Evolutionary conservation across 306 rosid genomes (phyloP).

Genomic region (Lathyrus aphaca): DNA sequence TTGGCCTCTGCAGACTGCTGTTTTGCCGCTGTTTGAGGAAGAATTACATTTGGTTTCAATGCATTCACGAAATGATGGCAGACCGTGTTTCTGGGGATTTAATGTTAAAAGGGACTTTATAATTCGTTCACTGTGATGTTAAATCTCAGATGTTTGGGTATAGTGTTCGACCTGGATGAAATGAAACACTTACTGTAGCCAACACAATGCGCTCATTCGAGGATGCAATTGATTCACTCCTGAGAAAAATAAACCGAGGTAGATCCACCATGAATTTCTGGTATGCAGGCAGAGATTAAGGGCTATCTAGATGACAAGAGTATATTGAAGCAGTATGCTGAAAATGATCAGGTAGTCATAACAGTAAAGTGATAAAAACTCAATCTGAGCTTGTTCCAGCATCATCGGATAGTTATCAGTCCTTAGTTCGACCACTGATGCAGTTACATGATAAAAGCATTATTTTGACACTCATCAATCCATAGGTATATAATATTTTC

Average conservation of each 20-base stretch:
- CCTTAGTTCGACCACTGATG: conserved; percentile 82
- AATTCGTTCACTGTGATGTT: conserved; percentile 86
- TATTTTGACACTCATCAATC: conserved; percentile 94
- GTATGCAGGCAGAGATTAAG: conserved; percentile 86
- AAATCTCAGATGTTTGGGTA: conserved; percentile 97
- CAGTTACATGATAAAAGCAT: conserved; percentile 83
- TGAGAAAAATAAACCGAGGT: conserved; percentile 81
- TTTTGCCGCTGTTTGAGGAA: conserved; percentile 71
- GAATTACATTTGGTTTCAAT: conserved; percentile 96
- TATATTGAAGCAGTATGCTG: conserved; percentile 91
- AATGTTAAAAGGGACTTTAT: conserved; percentile 71
- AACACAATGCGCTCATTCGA: conserved; percentile 99
- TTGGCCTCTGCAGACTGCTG: conserved; percentile 78
- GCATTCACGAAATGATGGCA: conserved; percentile 68
- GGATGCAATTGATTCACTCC: conserved; percentile 91
- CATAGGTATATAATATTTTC: conserved; percentile 59
- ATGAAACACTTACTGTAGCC: conserved; percentile 85
- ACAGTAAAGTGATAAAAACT: conserved; percentile 80
- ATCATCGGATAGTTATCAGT: conserved; percentile 73
- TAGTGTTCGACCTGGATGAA: conserved; percentile 95
- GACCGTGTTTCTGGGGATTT: conserved; percentile 95
- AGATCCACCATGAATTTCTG: conserved; percentile 78
- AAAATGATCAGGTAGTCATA: conserved; percentile 86
- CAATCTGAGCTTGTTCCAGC: conserved; percentile 91
- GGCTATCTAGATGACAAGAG: conserved; percentile 87